These are phyloP conservation scores for Coprinellus micaceus DNA, from an alignment of 768 basidiomycete genomes.

Conservation along the genomic window DNA sequence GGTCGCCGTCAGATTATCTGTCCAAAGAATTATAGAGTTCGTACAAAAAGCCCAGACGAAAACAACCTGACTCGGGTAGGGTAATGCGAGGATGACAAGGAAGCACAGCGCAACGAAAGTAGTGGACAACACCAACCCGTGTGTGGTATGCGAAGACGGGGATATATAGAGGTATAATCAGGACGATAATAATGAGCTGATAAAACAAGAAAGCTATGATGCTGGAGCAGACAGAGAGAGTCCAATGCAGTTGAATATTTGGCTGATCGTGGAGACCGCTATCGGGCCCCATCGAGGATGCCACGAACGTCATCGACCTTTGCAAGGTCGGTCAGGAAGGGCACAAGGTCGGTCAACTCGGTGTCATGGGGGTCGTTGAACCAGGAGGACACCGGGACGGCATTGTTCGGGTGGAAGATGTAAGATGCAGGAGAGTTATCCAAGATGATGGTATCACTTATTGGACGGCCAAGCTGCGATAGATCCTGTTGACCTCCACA, in stretches of 20 bases:
- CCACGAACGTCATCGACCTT: slow-evolving; percentile 88
- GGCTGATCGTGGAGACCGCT: slow-evolving; percentile 10
- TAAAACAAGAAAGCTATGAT: background rate
- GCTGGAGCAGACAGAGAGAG: background rate
- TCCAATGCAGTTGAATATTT: background rate
- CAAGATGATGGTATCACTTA: slow-evolving; percentile 92
- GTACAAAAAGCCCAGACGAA: slow-evolving; percentile 2
- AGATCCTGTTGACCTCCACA: slow-evolving; percentile 61
- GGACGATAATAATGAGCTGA: slow-evolving; percentile 5
- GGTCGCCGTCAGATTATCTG: background rate
- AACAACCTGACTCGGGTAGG: slow-evolving; percentile 1
- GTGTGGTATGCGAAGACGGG: slow-evolving; percentile 1
- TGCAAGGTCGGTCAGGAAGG: slow-evolving; percentile 87
- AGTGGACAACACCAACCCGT: background rate
- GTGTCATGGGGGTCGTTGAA: slow-evolving; percentile 99
- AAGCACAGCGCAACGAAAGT: background rate
- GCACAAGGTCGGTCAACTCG: slow-evolving; percentile 91
- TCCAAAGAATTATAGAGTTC: slow-evolving; percentile 7
- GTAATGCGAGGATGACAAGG: slow-evolving; percentile 3
- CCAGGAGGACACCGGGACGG: slow-evolving; percentile 98
- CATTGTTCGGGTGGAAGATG: slow-evolving; percentile 99
- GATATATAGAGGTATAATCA: slow-evolving; percentile 5
- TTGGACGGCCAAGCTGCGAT: slow-evolving; percentile 93
- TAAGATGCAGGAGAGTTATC: slow-evolving; percentile 99
- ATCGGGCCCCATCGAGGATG: slow-evolving; percentile 83